Evolutionary conservation across 1,139 yeast genomes (phyloP), one percentile per base, ranked within the genome.

Genomic region (Yamadazyma sp.): DNA sequence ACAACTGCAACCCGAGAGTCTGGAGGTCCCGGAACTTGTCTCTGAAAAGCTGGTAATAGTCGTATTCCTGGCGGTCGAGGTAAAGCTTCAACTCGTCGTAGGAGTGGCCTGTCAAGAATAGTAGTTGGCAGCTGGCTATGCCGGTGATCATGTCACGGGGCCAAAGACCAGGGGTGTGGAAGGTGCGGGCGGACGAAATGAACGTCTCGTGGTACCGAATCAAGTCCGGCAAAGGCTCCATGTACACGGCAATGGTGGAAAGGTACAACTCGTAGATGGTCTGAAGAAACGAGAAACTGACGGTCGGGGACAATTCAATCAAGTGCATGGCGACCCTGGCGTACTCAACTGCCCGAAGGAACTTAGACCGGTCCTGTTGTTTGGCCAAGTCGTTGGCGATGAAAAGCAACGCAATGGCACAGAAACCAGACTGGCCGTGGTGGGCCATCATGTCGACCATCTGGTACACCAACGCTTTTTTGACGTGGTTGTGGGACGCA

Each of bases 211-310:
- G 57, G 34, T 61, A 59, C 34, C 63, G 62, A 34, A 66, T 45
- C 4, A 77, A 57, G 25, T 63, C 67, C 3, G 59, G 51, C 28
- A 65, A 41, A 2, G 80, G 75, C 38, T 75, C 79, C 33, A 70
- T 56, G 40, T 61, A 69, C 6, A 63, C 56, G 2, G 78, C 82
- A 43, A 75, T 47, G 0, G 73, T 59, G 14, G 64, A 50, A 23
- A 73, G 61, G 45, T 76, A 77, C 29, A 62, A 50, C 45, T 73
- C 75, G 44, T 74, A 73, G 12, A 74, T 64, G 23, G 59, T 57
- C 42, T 67, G 68, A 25, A 68, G 65, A 42, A 64, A 59, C 33
- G 67, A 64, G 23, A 67, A 52, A 2, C 72, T 61, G 1, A 67
- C 57, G 2, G 63, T 59, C 2, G 62, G 57, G 18, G 62, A 67